Evolutionary conservation across 306 rosid genomes (phyloP), one percentile per base, ranked within the genome.

Genomic region (Benincasa hispida): DNA sequence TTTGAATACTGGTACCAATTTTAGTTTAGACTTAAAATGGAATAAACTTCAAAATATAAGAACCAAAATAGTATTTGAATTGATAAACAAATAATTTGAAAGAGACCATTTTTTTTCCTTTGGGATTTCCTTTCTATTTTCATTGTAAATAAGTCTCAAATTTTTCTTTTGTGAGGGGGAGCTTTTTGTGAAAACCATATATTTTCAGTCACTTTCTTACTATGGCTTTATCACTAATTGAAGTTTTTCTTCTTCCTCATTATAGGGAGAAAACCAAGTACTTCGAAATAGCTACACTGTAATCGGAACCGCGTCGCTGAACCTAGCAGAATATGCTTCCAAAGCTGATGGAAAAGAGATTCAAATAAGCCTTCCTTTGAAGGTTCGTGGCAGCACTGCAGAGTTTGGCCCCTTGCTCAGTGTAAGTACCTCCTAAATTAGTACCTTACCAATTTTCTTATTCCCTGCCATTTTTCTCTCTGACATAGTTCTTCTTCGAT

Each of bases 271-370:
- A 34, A 81, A 68, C 58, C 66, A 78, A 54, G 80, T 72, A 53
- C 10, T 18, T 78, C 79, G 75, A 25, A 81, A 70, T 35, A 74
- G 79, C 41, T 50, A 53, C 28, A 24, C 78, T 2, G 12, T 48
- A 10, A n/a, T 81, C 27, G 87, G 84, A 60, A 75, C 82, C 3
- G 78, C 87, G 3, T 74, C 78, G 4, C 11, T 84, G 54, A 81
- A 84, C 72, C 80, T 84, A 8, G 74, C 87, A 0, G 82, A 81
- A 37, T 81, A 84, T 62, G 84, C 73, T 75, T 67, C 78, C 14
- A 37, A 30, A 22, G n/a, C 65, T 22, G 84, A 60, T 24, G 76
- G 66, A 35, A 81, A 75, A 57, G 87, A 78, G 47, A 56, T 78
- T 39, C 67, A 18, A 5, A 39, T 81, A 22, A 67, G 74, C 68